Evolutionary conservation across 176 grass and related monocot genomes (phyloP), one percentile per base, ranked within the genome.

Genomic region (Calamus simplicifolius): DNA sequence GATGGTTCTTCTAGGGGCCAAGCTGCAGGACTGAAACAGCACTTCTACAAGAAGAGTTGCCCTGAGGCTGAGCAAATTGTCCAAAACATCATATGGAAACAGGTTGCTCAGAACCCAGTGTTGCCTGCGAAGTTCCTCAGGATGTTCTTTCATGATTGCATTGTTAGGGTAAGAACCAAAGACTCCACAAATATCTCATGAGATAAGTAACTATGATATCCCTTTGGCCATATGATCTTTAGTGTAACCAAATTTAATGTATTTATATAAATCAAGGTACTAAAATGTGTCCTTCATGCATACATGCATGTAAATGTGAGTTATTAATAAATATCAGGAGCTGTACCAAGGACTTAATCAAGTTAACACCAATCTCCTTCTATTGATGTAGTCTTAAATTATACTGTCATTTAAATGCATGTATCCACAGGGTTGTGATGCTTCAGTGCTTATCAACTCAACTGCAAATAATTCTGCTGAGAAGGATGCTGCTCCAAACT

Each of bases 391-490:
- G 21, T 23, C 21, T 23, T 2, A 43, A 43, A 7, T 43, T 43
- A 13, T 13, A 43, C 5, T 12, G 13, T 43, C 12, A 6, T 8
- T 38, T 38, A 38, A 38, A 10, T 38, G 4, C 31, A 38, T 38
- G 31, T 6, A 38, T 35, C 31, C 31, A 58, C 23, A 86, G 79
- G 89, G 89, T 3, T 95, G 89, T 63, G 89, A 95, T 76, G 89
- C 85, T n/a, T 95, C 89, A 10, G 61, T 95, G 28, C 78, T 95
- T 57, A 12, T 89, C 15, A 80, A 95, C 54, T 83, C 89, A 10
- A 80, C 64, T 15, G 4, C 35, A 7, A 64, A 27, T 6, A 74
- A 21, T 49, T 58, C 73, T 59, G 89, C 89, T 17, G 89, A 95
- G 69, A 95, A 89, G 71, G 89, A 89, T 72, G 79, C 85, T 3